Evolutionary conservation across 2,329 filamentous ascomycete species (phyloP).

Genomic region (Paracorniculantispora psalliotae): DNA sequence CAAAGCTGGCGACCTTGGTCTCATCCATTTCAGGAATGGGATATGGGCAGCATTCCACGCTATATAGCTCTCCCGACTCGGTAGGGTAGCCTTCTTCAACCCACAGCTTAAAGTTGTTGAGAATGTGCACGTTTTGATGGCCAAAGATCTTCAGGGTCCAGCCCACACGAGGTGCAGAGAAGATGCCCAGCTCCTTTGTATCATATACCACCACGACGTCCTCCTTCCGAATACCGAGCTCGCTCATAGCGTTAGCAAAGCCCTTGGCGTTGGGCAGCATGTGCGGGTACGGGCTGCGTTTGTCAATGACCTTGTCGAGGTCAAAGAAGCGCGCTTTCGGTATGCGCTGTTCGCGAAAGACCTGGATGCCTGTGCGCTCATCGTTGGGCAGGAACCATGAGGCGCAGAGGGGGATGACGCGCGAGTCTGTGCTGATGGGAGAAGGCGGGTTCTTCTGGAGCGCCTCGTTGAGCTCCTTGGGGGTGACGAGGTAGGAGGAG

Average conservation of each 20-base stretch:
- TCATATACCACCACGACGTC: conserved; percentile 95
- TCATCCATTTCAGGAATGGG: conserved; percentile 57
- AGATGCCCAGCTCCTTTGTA: conserved; percentile 83
- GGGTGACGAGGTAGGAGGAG: conserved; percentile 80
- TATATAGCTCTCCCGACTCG: conserved; percentile 72
- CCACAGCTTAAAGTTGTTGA: conserved; percentile 97
- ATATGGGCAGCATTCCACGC: conserved; percentile 59
- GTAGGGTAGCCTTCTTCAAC: conserved; percentile 76
- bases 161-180: conserved; percentile 86
- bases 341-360: conserved; percentile 78
- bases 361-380: conserved; percentile 70
- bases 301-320: conserved; percentile 85
- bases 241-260: conserved; percentile 84
- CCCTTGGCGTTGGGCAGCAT: conserved; percentile 82
- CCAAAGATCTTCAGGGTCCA: conserved; percentile 93
- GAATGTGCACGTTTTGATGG: conserved; percentile 77
- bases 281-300: conserved; percentile 84
- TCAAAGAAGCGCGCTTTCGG: conserved; percentile 94
- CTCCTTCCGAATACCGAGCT: conserved; percentile 78
- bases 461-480: conserved; percentile 73
- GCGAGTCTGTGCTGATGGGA: conserved; percentile 73
- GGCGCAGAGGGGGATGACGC: conserved; percentile 84
- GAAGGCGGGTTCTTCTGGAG: conserved; percentile 77
- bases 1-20: conserved; percentile 70
- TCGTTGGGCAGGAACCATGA: conserved; percentile 97